These are phyloP conservation scores for Nigrograna mackinnonii DNA, from an alignment of 2,329 filamentous ascomycete genomes.

Conservation along the genomic window DNA sequence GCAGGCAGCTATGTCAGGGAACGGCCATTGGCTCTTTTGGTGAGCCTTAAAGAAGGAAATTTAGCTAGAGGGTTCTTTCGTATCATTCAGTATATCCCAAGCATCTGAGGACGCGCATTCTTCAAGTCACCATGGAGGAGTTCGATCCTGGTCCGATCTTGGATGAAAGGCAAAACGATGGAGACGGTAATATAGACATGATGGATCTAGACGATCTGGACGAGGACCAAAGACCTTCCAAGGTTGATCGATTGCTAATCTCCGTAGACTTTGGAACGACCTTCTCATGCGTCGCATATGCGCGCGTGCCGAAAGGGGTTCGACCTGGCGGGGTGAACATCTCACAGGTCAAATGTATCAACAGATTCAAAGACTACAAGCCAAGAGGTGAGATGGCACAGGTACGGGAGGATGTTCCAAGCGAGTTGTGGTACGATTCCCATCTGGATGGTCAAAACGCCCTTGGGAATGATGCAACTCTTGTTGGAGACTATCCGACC, in stretches of 20 bases:
- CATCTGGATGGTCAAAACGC: not conserved
- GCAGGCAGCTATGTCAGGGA: too few species aligned
- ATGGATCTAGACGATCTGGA: slow-evolving; percentile 1
- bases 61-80: too few species aligned
- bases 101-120: too few species aligned
- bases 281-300: slow-evolving; percentile 18
- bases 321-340: slow-evolving; percentile 4
- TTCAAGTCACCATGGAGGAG: too few species aligned
- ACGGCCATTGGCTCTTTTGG: too few species aligned
- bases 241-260: slow-evolving; percentile 11
- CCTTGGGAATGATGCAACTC: not conserved
- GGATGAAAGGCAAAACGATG: not conserved
- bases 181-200: slow-evolving; percentile 5
- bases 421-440: slow-evolving; percentile 13
- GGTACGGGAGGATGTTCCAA: slow-evolving; percentile 10
- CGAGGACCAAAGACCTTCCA: not conserved
- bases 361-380: slow-evolving; percentile 9
- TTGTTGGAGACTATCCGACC: not conserved
- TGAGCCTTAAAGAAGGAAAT: too few species aligned
- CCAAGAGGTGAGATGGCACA: not conserved
- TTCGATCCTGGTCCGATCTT: not conserved
- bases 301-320: slow-evolving; percentile 5
- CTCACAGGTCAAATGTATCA: slow-evolving; percentile 7
- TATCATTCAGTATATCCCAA: too few species aligned
- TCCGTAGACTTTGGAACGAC: slow-evolving; percentile 21